A percentile compares a stretch with the other conserved stretches of the same genome.
These are phyloP conservation scores for Ochetophila trinervis DNA, from an alignment of 306 rosid genomes.

Conservation along the genomic window DNA sequence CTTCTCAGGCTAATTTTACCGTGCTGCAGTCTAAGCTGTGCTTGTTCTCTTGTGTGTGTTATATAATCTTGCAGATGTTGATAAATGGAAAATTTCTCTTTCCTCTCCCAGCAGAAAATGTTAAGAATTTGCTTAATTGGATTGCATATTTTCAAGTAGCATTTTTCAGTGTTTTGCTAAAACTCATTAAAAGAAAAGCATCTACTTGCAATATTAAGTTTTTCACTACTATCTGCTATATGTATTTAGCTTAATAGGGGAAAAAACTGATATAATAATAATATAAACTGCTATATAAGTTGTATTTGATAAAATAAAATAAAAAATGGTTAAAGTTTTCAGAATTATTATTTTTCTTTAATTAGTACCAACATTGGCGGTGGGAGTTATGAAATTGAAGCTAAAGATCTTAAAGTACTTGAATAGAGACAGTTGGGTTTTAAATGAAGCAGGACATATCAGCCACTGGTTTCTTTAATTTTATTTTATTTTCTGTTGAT, in stretches of 20 bases:
- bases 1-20: neutral
- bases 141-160: neutral
- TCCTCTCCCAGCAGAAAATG: no score
- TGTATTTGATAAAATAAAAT: no score
- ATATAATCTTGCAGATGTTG: neutral
- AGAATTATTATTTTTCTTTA: neutral
- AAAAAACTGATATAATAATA: no score
- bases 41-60: neutral
- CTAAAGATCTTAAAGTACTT: slow-evolving; percentile 8
- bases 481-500: neutral
- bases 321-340: no score
- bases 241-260: no score
- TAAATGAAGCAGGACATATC: slow-evolving; percentile 5
- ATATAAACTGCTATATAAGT: neutral
- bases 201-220: no score
- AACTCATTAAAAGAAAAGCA: no score
- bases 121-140: neutral
- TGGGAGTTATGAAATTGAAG: neutral
- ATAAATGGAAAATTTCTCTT: slow-evolving; percentile 1
- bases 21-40: neutral
- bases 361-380: neutral
- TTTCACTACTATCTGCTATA: no score
- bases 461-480: neutral
- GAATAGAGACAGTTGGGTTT: slow-evolving; percentile 14
- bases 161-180: neutral